Base-by-base conservation (phyloP, 2,329 filamentous ascomycete genomes). In the Penicillium sp. region DNA sequence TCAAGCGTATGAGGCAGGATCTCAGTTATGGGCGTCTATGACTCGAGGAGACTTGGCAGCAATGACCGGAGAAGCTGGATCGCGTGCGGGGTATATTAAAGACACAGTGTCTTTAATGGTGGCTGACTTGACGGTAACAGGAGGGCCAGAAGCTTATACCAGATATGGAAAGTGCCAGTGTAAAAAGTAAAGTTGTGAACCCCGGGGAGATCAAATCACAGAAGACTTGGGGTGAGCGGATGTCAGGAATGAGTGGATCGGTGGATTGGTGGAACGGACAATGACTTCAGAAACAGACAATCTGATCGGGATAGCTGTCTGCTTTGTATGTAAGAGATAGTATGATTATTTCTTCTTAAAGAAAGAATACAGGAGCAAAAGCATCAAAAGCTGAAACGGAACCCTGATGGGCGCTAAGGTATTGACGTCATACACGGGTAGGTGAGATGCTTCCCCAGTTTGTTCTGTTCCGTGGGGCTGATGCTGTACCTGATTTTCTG, bases 391-490 rank as follows among this genome's bases (percentile, higher is more conserved):
- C 23, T 10, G 38, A 40, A n/a, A 23, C 37, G 37, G 38, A 42
- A 31, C 43, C 37, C 23, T 38, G 47, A 31, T 44, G 37, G 40
- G 46, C 41, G 32, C 15, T 33, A 38, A 33, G 38, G 42, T 33
- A 29, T 39, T 55, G 53, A 55, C 53, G 53, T 55, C 53, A 55
- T 49, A 29, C 4, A 20, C 28, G 23, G 32, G 10, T 24, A 25
- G 27, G 20, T 18, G 18, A n/a, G 12, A 8, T 20, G 18, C 15
- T 37, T 20, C 33, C 33, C 32, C 32, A 35, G 33, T 20, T 35
- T 35, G 9, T 28, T 25, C 20, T n/a, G 29, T 29, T 15, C 25
- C 13, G 25, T 13, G 28, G 25, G 15, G 12, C 31, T 13, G 4
- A 12, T 46, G 6, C 15, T 38, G 7, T 42, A 31, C 32, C 23